Evolutionary conservation across 768 basidiomycete genomes (phyloP).

Genomic region (Tulasnella calospora): DNA sequence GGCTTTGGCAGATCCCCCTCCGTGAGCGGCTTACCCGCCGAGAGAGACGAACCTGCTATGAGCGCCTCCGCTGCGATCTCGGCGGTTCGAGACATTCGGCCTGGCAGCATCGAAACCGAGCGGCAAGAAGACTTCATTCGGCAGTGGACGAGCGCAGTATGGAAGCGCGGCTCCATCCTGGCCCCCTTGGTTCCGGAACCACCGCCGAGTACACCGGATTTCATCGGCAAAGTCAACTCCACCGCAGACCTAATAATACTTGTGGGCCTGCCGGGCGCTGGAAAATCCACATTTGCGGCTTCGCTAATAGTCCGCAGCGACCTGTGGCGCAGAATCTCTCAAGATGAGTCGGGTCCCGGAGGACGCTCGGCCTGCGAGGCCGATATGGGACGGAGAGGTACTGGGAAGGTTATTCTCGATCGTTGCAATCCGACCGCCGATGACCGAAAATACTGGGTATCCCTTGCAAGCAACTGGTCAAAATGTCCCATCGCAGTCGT

Average conservation of each 20-base stretch:
- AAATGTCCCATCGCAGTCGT: slow-evolving; percentile 47
- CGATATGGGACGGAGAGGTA: slow-evolving; percentile 43
- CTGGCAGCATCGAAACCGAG: slow-evolving; percentile 53
- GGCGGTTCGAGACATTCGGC: slow-evolving; percentile 47
- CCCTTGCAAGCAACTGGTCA: slow-evolving; percentile 47
- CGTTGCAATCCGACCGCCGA: slow-evolving; percentile 50
- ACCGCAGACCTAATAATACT: slow-evolving; percentile 48
- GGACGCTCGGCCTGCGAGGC: slow-evolving; percentile 49
- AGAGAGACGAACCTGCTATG: slow-evolving; percentile 42
- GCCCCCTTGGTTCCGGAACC: slow-evolving; percentile 52
- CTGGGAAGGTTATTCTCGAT: slow-evolving; percentile 47
- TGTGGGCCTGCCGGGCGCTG: slow-evolving; percentile 60
- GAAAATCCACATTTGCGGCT: slow-evolving; percentile 54
- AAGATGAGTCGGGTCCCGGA: slow-evolving; percentile 48
- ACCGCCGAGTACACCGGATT: slow-evolving; percentile 43
- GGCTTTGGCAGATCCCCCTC: slow-evolving; percentile 47
- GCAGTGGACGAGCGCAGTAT: slow-evolving; percentile 54
- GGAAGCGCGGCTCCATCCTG: slow-evolving; percentile 52
- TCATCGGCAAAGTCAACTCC: slow-evolving; percentile 41
- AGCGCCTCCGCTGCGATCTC: slow-evolving; percentile 48
- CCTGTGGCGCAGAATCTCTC: slow-evolving; percentile 47
- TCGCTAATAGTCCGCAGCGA: slow-evolving; percentile 46
- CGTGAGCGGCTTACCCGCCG: slow-evolving; percentile 30
- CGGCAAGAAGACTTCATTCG: slow-evolving; percentile 56
- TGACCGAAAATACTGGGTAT: slow-evolving; percentile 50